These are phyloP conservation scores for Colletotrichum abscissum DNA, from an alignment of 2,329 filamentous ascomycete genomes.

Conservation along the genomic window DNA sequence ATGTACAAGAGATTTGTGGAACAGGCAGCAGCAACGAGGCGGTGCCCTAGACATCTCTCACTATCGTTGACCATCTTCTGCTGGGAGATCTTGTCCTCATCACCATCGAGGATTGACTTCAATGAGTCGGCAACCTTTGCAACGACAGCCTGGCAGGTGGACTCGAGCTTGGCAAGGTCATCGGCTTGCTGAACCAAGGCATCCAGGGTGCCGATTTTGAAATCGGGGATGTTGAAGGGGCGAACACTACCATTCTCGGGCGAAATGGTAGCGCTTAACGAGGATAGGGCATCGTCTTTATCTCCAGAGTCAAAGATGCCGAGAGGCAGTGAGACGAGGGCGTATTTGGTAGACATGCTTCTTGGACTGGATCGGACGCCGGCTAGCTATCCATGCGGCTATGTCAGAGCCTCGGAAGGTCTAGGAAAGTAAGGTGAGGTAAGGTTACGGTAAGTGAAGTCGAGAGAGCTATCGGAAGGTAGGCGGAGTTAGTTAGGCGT, in stretches of 20 bases:
- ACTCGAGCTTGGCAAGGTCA: constrained; percentile 89
- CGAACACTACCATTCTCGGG: constrained; percentile 80
- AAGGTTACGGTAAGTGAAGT: neutral
- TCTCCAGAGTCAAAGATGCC: constrained; percentile 86
- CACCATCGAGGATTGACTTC: constrained; percentile 83
- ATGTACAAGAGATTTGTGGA: constrained; percentile 5
- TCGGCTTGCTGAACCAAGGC: constrained; percentile 96
- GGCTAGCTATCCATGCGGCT: constrained; percentile 21
- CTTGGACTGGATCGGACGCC: neutral
- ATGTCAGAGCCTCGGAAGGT: neutral
- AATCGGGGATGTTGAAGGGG: constrained; percentile 87
- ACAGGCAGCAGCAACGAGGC: constrained; percentile 24
- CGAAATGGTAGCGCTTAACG: constrained; percentile 78
- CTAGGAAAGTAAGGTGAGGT: neutral
- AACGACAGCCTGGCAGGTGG: constrained; percentile 83
- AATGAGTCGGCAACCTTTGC: constrained; percentile 90
- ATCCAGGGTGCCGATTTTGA: constrained; percentile 98
- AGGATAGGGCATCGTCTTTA: constrained; percentile 82
- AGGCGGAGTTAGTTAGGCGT: neutral
- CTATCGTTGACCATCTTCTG: constrained; percentile 97
- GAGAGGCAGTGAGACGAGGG: constrained; percentile 89
- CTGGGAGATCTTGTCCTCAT: constrained; percentile 83
- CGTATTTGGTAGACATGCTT: constrained; percentile 73
- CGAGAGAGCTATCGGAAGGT: neutral
- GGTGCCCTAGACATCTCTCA: constrained; percentile 47